Conservation (phyloP, 345 rosid genomes). For the Hypericum androsaemum region DNA sequence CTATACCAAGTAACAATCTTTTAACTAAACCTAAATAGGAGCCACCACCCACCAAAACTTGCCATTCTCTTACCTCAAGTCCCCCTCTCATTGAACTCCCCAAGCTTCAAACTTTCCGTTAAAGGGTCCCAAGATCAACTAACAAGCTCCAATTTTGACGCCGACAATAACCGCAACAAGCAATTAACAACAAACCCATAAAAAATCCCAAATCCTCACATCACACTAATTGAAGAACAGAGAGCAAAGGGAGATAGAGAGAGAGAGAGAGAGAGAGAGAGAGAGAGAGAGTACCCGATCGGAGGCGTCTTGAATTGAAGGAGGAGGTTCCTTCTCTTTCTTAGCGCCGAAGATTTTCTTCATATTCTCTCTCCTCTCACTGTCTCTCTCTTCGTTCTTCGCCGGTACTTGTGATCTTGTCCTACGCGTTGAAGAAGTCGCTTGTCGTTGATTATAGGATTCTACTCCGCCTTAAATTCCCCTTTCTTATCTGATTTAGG, state of each 20-base stretch:
- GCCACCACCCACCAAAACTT: too few species aligned
- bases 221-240: not conserved
- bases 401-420: too few species aligned
- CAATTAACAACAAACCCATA: not conserved
- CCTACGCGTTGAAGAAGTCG: too few species aligned
- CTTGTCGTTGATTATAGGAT: too few species aligned
- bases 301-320: conserved; percentile 73
- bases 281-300: conserved; percentile 43
- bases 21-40: too few species aligned
- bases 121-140: not conserved
- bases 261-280: not conserved
- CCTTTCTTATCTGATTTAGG: too few species aligned
- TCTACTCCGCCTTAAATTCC: too few species aligned
- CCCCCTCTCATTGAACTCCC: too few species aligned
- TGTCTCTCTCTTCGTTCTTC: too few species aligned
- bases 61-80: too few species aligned
- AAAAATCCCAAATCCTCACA: not conserved
- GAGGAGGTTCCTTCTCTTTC: conserved; percentile 93
- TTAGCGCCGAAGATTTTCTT: conserved; percentile 76
- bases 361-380: conserved; percentile 31
- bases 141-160: not conserved
- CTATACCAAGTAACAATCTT: too few species aligned
- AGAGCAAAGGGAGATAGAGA: not conserved
- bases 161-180: not conserved
- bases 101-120: not conserved